A percentile compares a stretch with the other conserved stretches of the same genome.
Conservation (phyloP, 495 filamentous ascomycete genomes). For the Clavariopsis aquatica region DNA sequence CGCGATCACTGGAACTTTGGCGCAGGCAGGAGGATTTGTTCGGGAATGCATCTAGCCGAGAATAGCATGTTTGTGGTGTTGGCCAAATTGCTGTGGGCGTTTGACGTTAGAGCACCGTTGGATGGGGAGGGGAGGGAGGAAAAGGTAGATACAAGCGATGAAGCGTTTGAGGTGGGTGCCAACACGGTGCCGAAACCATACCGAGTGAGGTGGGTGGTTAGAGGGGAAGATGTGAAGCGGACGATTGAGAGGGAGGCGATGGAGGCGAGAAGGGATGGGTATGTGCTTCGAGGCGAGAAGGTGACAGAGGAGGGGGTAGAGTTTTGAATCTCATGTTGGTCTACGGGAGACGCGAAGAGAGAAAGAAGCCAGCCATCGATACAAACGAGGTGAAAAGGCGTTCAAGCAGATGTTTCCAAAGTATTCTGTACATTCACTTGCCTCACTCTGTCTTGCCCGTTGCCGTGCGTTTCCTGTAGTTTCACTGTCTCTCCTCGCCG, state of each 20-base stretch:
- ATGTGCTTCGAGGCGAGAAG: slow-evolving; percentile 26
- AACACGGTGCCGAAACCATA: slow-evolving; percentile 36
- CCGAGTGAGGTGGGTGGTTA: slow-evolving; percentile 19
- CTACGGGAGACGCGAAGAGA: not conserved
- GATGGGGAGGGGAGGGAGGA: slow-evolving; percentile 25
- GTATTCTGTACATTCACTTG: no score
- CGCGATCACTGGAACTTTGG: slow-evolving; percentile 40
- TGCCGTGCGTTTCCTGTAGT: not conserved
- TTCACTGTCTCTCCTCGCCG: not conserved
- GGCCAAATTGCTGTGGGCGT: slow-evolving; percentile 39
- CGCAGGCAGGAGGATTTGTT: slow-evolving; percentile 36
- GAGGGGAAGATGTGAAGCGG: slow-evolving; percentile 13
- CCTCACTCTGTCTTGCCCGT: no score
- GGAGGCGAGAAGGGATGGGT: slow-evolving; percentile 30
- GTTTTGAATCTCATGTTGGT: not conserved
- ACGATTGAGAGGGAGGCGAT: slow-evolving; percentile 27
- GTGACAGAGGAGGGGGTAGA: slow-evolving; percentile 14
- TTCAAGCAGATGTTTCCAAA: no score
- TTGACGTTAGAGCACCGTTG: slow-evolving; percentile 33
- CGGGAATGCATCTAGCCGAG: slow-evolving; percentile 37
- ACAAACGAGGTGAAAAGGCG: no score
- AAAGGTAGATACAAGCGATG: slow-evolving; percentile 31
- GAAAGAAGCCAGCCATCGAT: not conserved
- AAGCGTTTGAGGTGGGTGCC: slow-evolving; percentile 31
- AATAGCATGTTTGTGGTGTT: slow-evolving; percentile 37